A percentile compares a stretch with the other conserved stretches of the same genome.
Conservation (phyloP, 2,329 filamentous ascomycete genomes). For the Coniosporium tulheliwenetii region DNA sequence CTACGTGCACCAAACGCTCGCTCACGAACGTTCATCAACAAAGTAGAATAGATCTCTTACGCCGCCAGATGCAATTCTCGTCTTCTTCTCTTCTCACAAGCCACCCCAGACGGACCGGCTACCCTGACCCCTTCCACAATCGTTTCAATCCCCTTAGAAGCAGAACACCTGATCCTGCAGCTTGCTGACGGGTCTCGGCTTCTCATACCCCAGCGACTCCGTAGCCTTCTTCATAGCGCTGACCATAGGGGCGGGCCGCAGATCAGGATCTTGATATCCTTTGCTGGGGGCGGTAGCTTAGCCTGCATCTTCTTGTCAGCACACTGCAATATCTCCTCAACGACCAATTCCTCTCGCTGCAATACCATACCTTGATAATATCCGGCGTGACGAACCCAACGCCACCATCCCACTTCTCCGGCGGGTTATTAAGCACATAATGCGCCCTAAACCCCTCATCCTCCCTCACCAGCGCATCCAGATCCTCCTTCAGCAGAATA, state of each 20-base stretch:
- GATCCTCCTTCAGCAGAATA: conserved; percentile 82
- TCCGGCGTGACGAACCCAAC: conserved; percentile 90
- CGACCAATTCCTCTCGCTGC: no score
- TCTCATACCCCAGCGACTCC: conserved; percentile 76
- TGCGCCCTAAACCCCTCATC: conserved; percentile 75
- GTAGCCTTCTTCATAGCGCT: conserved; percentile 93
- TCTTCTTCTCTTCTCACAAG: no score
- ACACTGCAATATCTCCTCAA: neutral
- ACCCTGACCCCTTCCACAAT: no score
- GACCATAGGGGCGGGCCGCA: conserved; percentile 97
- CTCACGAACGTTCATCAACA: no score
- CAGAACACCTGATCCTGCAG: conserved; percentile 96
- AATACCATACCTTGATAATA: conserved; percentile 58
- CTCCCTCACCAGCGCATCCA: conserved; percentile 62
- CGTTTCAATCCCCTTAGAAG: conserved; percentile 42
- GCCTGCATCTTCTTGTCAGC: conserved; percentile 34
- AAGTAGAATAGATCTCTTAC: no score
- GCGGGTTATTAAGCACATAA: conserved; percentile 94
- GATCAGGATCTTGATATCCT: conserved; percentile 83
- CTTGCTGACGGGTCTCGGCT: conserved; percentile 91
- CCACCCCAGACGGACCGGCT: no score
- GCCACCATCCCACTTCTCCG: conserved; percentile 78
- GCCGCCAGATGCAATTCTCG: no score
- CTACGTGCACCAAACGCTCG: no score
- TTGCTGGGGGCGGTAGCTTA: conserved; percentile 65